Conservation (phyloP, 768 basidiomycete genomes). For the Lanmaoa rubissima region DNA sequence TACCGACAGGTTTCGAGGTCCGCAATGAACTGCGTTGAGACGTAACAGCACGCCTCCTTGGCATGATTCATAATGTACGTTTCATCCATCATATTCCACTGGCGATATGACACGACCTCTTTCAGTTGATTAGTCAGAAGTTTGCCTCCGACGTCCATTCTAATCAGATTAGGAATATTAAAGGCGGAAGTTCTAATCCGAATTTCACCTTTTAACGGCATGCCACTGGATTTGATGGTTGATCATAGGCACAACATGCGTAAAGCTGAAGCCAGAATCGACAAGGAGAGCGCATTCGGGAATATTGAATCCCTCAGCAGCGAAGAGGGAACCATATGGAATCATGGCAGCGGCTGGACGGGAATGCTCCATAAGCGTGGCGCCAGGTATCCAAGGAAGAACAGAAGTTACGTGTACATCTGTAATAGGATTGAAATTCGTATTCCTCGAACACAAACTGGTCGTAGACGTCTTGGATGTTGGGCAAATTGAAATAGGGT, state of each 20-base stretch:
- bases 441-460: constrained; percentile 97
- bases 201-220: constrained; percentile 72
- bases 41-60: constrained; percentile 89
- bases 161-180: constrained; percentile 34
- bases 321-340: constrained; percentile 72
- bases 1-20: constrained; percentile 83
- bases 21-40: constrained; percentile 64
- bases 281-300: constrained; percentile 83
- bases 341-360: constrained; percentile 73
- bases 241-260: constrained; percentile 85
- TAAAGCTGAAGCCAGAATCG: constrained; percentile 93
- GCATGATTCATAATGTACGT: constrained; percentile 91
- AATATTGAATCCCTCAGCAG: constrained; percentile 41
- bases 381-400: constrained; percentile 19
- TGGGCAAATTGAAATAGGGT: constrained; percentile 91
- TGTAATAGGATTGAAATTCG: constrained; percentile 80
- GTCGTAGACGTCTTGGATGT: constrained; percentile 89
- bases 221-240: constrained; percentile 71
- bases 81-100: constrained; percentile 99
- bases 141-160: constrained; percentile 95
- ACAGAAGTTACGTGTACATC: constrained; percentile 70
- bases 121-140: constrained; percentile 94
- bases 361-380: constrained; percentile 18
- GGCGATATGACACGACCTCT: constrained; percentile 89
- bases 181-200: constrained; percentile 13